A percentile compares a stretch with the other conserved stretches of the same genome.
Conservation (phyloP, 169 alveolate genomes). For the Plasmodium fragile region DNA sequence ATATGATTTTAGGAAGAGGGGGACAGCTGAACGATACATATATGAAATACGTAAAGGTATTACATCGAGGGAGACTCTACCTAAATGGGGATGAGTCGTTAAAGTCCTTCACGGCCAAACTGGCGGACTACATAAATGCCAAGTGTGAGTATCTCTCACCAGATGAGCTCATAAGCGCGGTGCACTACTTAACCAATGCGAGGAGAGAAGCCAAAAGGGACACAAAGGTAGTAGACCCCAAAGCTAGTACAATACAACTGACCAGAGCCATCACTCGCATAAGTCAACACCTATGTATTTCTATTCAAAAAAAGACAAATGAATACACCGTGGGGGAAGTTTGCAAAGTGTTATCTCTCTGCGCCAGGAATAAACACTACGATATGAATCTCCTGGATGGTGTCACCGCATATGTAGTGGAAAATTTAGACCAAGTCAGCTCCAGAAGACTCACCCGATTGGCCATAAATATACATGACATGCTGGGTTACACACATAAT, state of each 20-base stretch:
- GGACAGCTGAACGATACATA: background rate
- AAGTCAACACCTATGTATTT: background rate
- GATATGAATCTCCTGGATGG: constrained; percentile 9
- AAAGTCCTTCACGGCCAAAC: background rate
- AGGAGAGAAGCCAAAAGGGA: background rate
- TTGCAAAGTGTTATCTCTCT: background rate
- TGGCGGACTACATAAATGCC: background rate
- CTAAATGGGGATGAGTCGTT: background rate
- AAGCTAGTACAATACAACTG: background rate
- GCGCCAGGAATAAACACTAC: background rate
- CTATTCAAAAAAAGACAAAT: background rate
- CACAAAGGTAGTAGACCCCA: background rate
- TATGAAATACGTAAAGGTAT: background rate
- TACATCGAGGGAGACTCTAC: background rate
- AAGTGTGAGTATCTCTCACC: background rate
- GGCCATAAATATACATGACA: constrained; percentile 3
- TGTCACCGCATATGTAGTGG: background rate
- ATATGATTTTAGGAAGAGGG: background rate
- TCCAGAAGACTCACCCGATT: constrained; percentile 6
- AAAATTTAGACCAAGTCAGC: constrained; percentile 12
- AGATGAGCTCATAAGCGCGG: constrained; percentile 8
- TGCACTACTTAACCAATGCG: background rate
- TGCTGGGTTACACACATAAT: background rate
- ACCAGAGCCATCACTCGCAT: background rate
- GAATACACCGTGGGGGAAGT: background rate